Evolutionary conservation across 257 asterid genomes (phyloP), one percentile per base, ranked within the genome.

Genomic region (Lithospermum erythrorhizon): DNA sequence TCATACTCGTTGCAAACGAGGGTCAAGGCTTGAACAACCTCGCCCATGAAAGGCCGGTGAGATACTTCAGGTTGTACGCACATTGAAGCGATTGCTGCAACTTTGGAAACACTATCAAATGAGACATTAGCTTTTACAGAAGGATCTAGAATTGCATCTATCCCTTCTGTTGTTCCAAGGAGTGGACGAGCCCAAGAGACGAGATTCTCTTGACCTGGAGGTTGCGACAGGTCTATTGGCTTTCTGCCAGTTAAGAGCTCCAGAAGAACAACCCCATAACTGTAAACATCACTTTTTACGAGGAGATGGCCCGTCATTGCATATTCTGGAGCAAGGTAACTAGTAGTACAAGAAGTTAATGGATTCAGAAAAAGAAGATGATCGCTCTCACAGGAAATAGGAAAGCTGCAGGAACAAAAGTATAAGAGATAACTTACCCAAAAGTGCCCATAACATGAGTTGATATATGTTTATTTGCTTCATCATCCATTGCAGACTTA

Each of bases 251-350:
- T 83, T 37, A 91, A 76, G 15, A 91, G 96, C 80, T 91, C 98
- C 2, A 91, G 94, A 16, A 91, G 90, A 35, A 91, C 98, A 5
- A 91, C 98, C 0, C 98, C 98, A 10, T 88, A 91, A 81, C 98
- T 91, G 61, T 91, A 91, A 27, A 85, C 98, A 64, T 91, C 98
- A 35, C 98, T 91, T 66, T 91, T 88, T 41, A 91, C 98, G 0
- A 91, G 90, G 63, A 88, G 93, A 77, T 91, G 98, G 63, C 98
- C 98, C 0, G 96, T 91, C 98, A 91, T 88, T 68, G 98, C 98
- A 52, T 91, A 91, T 72, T 91, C 98, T 0, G 96, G 98, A 62
- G 98, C 98, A 59, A 91, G 73, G 78, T 90, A 87, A 64, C 97
- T 90, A 87, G 35, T 61, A 27, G 45, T 27, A 58, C 53, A 47